These are phyloP conservation scores for Borovskyia barvae DNA, from an alignment of 208 protist genomes.

Conservation along the genomic window DNA sequence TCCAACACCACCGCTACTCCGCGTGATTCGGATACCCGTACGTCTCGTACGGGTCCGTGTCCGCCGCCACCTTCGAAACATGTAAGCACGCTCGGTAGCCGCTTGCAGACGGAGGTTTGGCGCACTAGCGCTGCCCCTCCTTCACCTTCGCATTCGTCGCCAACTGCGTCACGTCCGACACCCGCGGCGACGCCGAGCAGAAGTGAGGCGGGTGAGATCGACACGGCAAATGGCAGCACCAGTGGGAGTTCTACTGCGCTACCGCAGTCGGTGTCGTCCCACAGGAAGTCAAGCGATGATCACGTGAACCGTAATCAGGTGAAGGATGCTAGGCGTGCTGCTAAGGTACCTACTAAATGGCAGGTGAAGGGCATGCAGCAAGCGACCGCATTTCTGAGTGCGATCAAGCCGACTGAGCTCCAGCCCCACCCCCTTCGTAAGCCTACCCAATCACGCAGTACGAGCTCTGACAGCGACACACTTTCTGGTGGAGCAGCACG, in stretches of 20 bases:
- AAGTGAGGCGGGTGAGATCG: no score
- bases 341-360: no score
- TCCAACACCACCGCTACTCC: not conserved
- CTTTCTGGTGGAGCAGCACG: not conserved
- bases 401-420: slow-evolving; percentile 19
- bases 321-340: no score
- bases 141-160: not conserved
- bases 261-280: no score
- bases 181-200: no score
- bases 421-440: slow-evolving; percentile 17
- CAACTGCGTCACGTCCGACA: not conserved
- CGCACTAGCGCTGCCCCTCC: no score
- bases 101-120: no score
- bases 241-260: no score
- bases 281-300: no score
- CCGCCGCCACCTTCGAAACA: not conserved
- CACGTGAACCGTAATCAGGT: no score
- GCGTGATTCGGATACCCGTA: slow-evolving; percentile 12
- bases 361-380: slow-evolving; percentile 10
- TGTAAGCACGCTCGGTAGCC: slow-evolving; percentile 4
- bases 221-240: no score
- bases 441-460: not conserved
- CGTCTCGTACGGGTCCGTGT: not conserved
- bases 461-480: not conserved
- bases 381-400: slow-evolving; percentile 12